Evolutionary conservation across 768 basidiomycete species (phyloP).

Genomic region (Lentinula sp.): DNA sequence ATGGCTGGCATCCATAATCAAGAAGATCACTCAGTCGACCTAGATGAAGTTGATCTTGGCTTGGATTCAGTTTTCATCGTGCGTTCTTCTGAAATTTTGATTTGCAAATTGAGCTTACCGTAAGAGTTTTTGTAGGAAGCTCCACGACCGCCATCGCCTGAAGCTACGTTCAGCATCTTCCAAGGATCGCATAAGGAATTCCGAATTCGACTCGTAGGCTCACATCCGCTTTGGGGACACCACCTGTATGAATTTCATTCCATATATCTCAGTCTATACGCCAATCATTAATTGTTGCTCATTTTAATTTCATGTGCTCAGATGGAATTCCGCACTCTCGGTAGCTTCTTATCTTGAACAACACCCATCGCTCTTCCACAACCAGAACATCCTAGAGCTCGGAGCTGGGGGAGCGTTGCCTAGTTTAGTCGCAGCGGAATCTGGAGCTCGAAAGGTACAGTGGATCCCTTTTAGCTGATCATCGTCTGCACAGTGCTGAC

Average conservation of each 20-base stretch:
- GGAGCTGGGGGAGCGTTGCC: conserved; percentile 94
- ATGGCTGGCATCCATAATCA: too few relatives aligned
- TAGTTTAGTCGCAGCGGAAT: conserved; percentile 65
- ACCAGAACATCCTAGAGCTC: conserved; percentile 65
- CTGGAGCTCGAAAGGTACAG: conserved; percentile 62
- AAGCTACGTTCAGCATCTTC: conserved; percentile 50
- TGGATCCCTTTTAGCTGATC: neutral
- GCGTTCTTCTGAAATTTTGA: conserved; percentile 17
- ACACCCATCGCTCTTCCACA: conserved; percentile 40
- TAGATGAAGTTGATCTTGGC: conserved; percentile 25
- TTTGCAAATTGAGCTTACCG: conserved; percentile 8
- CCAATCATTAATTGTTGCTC: neutral
- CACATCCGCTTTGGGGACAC: conserved; percentile 80
- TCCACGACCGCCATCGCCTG: conserved; percentile 60
- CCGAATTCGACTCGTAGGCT: conserved; percentile 66
- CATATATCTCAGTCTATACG: neutral
- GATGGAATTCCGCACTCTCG: conserved; percentile 78
- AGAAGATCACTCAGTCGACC: neutral
- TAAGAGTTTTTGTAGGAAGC: conserved; percentile 43
- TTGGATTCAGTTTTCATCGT: conserved; percentile 47
- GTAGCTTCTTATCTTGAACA: conserved; percentile 65
- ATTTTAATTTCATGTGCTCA: conserved; percentile 20
- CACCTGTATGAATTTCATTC: conserved; percentile 46
- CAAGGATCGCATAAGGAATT: conserved; percentile 31
- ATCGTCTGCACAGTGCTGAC: neutral